Conservation (phyloP, 495 filamentous ascomycete species). For the Barbatosphaeria neglecta region DNA sequence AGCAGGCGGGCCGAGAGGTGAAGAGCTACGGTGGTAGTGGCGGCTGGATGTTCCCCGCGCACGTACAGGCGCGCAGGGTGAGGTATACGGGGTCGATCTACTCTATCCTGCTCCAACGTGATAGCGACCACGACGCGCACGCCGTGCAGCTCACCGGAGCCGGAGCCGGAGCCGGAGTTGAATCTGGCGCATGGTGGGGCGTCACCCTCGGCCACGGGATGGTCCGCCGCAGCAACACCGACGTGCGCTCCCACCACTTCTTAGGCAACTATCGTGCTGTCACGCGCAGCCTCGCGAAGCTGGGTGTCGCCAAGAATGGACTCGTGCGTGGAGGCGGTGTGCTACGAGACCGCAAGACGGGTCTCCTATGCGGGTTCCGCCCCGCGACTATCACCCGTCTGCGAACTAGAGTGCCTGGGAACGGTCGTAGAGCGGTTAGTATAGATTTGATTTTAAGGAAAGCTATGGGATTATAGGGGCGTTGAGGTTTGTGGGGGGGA, state of each 20-base stretch:
- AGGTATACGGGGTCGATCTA: slow-evolving; percentile 28
- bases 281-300: slow-evolving; percentile 8
- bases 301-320: slow-evolving; percentile 16
- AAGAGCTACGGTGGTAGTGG: too few species aligned
- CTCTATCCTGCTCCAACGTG: slow-evolving; percentile 28
- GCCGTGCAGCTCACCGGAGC: slow-evolving; percentile 23
- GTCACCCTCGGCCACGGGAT: slow-evolving; percentile 34
- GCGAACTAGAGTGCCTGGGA: too few species aligned
- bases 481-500: too few species aligned
- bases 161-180: neutral
- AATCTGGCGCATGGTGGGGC: slow-evolving; percentile 15
- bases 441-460: too few species aligned
- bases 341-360: slow-evolving; percentile 16
- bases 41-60: slow-evolving; percentile 24
- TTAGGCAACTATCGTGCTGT: slow-evolving; percentile 28
- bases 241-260: slow-evolving; percentile 29
- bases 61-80: slow-evolving; percentile 10
- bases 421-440: too few species aligned
- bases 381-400: too few species aligned
- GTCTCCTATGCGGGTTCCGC: slow-evolving; percentile 29
- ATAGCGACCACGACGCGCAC: slow-evolving; percentile 23
- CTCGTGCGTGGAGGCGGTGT: slow-evolving; percentile 22
- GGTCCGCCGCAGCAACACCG: slow-evolving; percentile 1
- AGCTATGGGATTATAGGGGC: too few species aligned
- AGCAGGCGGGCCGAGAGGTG: neutral